Evolutionary conservation across 192 early-diverging fungal genomes (phyloP).

Genomic region (Funneliformis mosseae): DNA sequence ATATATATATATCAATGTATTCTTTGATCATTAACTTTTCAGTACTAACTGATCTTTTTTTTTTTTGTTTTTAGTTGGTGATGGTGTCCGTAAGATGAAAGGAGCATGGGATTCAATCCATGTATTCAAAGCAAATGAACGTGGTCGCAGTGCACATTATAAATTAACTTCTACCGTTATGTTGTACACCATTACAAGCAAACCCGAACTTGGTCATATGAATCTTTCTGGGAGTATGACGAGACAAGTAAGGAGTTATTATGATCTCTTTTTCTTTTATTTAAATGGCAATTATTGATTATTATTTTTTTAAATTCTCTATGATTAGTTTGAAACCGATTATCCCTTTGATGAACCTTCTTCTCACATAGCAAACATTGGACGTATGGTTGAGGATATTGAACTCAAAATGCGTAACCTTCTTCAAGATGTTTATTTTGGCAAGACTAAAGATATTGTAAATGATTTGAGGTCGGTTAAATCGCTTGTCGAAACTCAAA

Average conservation of each 20-base stretch:
- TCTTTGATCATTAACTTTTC: background rate
- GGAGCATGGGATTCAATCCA: constrained; percentile 99
- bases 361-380: constrained; percentile 92
- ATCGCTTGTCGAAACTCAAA: constrained; percentile 73
- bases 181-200: constrained; percentile 83
- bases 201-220: constrained; percentile 67
- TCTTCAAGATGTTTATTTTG: constrained; percentile 95
- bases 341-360: constrained; percentile 69
- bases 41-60: background rate
- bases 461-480: constrained; percentile 85
- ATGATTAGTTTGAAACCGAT: constrained; percentile 78
- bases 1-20: background rate
- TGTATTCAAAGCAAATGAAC: constrained; percentile 89
- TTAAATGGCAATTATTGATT: background rate
- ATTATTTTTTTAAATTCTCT: background rate
- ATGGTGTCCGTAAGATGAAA: constrained; percentile 71
- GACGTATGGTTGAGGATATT: constrained; percentile 97
- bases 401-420: constrained; percentile 96
- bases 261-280: background rate
- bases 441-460: constrained; percentile 96
- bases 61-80: constrained; percentile 31
- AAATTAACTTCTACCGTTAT: constrained; percentile 97
- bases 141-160: constrained; percentile 86
- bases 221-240: constrained; percentile 93
- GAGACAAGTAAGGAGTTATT: constrained; percentile 65